Evolutionary conservation across 805 yeast species (phyloP).

Genomic region (Ogataea pilisensis): DNA sequence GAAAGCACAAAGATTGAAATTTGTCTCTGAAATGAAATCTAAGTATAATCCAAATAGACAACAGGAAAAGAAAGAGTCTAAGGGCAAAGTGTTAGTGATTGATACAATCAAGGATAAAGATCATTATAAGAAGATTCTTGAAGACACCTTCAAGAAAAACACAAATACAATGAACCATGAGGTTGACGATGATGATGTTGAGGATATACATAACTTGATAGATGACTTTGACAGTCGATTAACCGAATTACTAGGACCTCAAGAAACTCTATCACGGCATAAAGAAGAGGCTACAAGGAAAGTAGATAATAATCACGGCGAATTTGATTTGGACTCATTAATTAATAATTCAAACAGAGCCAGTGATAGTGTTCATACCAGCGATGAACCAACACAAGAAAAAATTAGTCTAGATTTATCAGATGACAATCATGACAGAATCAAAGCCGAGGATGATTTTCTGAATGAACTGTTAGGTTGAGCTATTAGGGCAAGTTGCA

Average conservation of each 20-base stretch:
- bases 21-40: constrained; percentile 10
- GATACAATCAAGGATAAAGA: constrained; percentile 10
- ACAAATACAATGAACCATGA: not conserved
- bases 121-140: constrained; percentile 1
- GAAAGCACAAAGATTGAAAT: constrained; percentile 20
- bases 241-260: not conserved
- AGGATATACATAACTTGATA: not conserved
- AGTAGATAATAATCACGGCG: not conserved
- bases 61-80: not conserved
- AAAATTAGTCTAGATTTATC: too few relatives aligned
- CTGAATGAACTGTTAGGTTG: constrained; percentile 16
- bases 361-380: not conserved
- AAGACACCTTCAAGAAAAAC: not conserved
- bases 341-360: not conserved
- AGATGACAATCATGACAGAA: too few relatives aligned
- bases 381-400: too few relatives aligned
- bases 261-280: too few relatives aligned
- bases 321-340: constrained; percentile 8
- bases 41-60: constrained; percentile 5
- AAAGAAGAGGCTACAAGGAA: too few relatives aligned
- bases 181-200: not conserved
- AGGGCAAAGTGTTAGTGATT: constrained; percentile 15
- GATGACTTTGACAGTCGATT: not conserved
- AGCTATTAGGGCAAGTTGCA: not conserved
- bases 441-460: constrained; percentile 17